phyloP scores from a whole-genome alignment of 2,329 filamentous ascomycete genomes.

The Cladophialophora immunda region DNA sequence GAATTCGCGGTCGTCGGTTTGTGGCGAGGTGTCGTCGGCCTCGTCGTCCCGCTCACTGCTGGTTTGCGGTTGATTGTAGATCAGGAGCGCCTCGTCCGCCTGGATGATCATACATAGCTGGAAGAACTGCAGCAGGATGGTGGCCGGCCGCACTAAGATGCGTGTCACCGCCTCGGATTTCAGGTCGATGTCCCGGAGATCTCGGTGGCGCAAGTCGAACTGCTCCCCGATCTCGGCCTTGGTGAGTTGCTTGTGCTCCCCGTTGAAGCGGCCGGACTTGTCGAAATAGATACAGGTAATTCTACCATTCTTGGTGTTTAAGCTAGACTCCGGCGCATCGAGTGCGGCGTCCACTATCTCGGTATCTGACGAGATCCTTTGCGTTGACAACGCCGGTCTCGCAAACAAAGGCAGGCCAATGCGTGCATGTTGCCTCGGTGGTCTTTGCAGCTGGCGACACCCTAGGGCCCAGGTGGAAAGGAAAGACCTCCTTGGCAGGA shows the following conservation, averaged over 20 bases:
- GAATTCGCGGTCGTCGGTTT: constrained; percentile 22
- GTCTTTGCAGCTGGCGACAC: neutral
- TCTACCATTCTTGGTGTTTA: constrained; percentile 19
- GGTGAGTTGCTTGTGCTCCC: constrained; percentile 26
- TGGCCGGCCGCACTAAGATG: constrained; percentile 45
- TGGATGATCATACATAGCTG: constrained; percentile 49
- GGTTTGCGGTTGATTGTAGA: constrained; percentile 36
- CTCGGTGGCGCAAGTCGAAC: constrained; percentile 42
- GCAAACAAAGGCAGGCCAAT: neutral
- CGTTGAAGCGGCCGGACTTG: constrained; percentile 21
- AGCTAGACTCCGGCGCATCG: neutral
- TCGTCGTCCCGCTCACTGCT: constrained; percentile 33
- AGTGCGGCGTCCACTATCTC: neutral
- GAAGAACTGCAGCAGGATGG: constrained; percentile 49
- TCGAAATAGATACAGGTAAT: constrained; percentile 32
- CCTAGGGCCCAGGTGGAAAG: neutral
- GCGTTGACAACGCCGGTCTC: neutral
- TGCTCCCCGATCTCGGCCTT: constrained; percentile 33
- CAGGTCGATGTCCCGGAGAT: constrained; percentile 48
- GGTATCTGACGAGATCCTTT: neutral
- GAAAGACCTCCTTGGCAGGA: neutral
- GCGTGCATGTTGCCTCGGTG: neutral
- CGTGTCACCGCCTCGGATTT: constrained; percentile 47
- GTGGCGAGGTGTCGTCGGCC: constrained; percentile 23
- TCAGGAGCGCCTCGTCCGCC: constrained; percentile 44